A percentile compares a stretch with the other conserved stretches of the same genome.
phyloP scores from a whole-genome alignment of 2,329 filamentous ascomycete species.

The Alternaria ethzedia region DNA sequence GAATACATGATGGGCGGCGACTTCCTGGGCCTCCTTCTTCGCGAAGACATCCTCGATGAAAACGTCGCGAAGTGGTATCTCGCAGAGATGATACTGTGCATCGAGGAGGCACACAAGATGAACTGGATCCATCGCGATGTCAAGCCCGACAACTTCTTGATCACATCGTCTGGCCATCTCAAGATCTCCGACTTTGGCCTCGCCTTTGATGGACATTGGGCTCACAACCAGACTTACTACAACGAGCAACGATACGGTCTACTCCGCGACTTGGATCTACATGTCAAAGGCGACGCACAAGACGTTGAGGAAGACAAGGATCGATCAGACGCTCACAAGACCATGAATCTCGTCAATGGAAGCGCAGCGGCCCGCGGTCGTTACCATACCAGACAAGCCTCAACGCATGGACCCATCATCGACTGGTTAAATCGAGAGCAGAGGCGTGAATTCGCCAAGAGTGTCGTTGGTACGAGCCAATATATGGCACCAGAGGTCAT shows the following conservation, averaged over 20 bases:
- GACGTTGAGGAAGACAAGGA: conserved; percentile 64
- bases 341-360: conserved; percentile 49
- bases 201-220: conserved; percentile 94
- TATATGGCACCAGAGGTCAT: conserved; percentile 99
- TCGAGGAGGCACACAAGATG: conserved; percentile 89
- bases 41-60: conserved; percentile 83
- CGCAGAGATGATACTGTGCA: conserved; percentile 93
- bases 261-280: conserved; percentile 75
- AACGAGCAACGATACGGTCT: conserved; percentile 81
- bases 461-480: conserved; percentile 92
- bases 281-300: conserved; percentile 73
- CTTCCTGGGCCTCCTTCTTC: conserved; percentile 84
- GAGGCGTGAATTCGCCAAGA: conserved; percentile 76
- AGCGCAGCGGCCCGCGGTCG: conserved; percentile 18
- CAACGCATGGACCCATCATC: conserved; percentile 39
- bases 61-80: conserved; percentile 82
- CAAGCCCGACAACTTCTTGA: conserved; percentile 97
- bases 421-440: conserved; percentile 54
- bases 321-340: conserved; percentile 60
- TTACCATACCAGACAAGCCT: conserved; percentile 29
- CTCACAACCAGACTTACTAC: conserved; percentile 87
- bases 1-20: conserved; percentile 98
- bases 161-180: conserved; percentile 84
- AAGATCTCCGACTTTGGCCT: conserved; percentile 97
- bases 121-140: conserved; percentile 94